Base-by-base conservation (phyloP, 1,284 basidiomycete genomes). In the Trametes versicolor region DNA sequence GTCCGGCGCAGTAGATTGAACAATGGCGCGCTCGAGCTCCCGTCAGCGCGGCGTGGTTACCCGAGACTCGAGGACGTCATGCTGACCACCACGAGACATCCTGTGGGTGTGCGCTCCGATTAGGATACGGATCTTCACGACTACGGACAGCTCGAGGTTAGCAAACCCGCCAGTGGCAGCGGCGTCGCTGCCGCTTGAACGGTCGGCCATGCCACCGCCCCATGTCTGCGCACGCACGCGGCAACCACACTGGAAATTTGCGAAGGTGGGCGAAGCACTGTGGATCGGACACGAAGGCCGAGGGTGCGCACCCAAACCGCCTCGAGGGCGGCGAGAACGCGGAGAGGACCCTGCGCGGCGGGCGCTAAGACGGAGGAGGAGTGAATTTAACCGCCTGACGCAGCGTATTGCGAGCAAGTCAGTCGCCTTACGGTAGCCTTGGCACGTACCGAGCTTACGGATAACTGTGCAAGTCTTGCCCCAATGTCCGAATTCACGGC, bases 61-160 rank as follows among this genome's bases (percentile, higher is more conserved):
- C 51, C 19, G 36, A 3, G 13, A 39, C 7, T 25, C 8, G 10
- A n/a, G 8, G 21, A 29, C 37, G 15, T 6, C 53, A 27, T 17
- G 37, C 37, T n/a, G 8, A 29, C 27, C 37, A 43, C 13, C 23
- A 55, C 37, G 37, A 55, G 53, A 39, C 2, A 13, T 19, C 34
- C 12, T 15, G 5, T 12, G 17, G 19, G n/a, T 39, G 39, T 23
- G 53, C 53, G 53, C 53, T 55, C 53, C 53, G 53, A 55, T 39
- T 23, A 8, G 7, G 15, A 25, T 25, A 25, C 39, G 53, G 53
- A 55, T 39, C 32, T 34, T 13, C 37, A 15, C 29, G 29, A 13
- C 19, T 9, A 23, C 39, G 50, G 58, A 60, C 34, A 27, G 10
- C 32, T 32, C 1, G 7, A 25, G 7, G 27, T 27, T 6, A 36